Evolutionary conservation across 2,329 filamentous ascomycete genomes (phyloP), one percentile per base, ranked within the genome.

Genomic region (Fonsecaea monophora): DNA sequence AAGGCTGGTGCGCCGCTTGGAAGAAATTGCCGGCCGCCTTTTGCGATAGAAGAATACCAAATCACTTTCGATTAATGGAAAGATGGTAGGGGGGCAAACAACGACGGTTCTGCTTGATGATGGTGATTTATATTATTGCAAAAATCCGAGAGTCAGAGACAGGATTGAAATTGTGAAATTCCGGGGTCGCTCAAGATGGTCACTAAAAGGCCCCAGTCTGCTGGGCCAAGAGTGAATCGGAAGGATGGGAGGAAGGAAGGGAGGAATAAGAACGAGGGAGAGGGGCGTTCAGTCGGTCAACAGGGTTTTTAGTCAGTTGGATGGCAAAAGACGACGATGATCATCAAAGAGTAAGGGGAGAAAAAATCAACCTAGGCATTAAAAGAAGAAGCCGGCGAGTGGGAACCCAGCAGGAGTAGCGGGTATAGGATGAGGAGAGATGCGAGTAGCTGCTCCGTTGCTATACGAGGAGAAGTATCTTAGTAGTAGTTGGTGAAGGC

Each of bases 171-270:
- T 50, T 4, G 18, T 21, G 45, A 50, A 25, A 50, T 50, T 25
- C 45, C 25, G 45, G 45, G 45, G 45, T 50, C 18, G 18, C 18
- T 9, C 6, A 25, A 48, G 25, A 50, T 25, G 25, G 45, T n/a
- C 40, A 42, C 40, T 5, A 42, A n/a, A 25, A 2, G 25, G 45
- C 45, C 45, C 45, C 45, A 50, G 45, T 50, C 12, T 50, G 45
- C 45, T 21, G 45, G 18, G 18, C 45, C 45, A 50, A 50, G 45
- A 50, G 21, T 50, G 45, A 50, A 50, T 50, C 45, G 45, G 45
- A 50, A 50, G 45, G 45, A 25, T 25, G 45, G 45, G 25, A 25
- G 45, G 45, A 25, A 50, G 40, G 40, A 21, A 18, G 40, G 40
- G 40, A 18, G 40, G 40, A 3, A 5, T 25, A 25, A 50, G 45